phyloP scores from a whole-genome alignment of 164 flowering plant genomes.

The Annona cherimola region DNA sequence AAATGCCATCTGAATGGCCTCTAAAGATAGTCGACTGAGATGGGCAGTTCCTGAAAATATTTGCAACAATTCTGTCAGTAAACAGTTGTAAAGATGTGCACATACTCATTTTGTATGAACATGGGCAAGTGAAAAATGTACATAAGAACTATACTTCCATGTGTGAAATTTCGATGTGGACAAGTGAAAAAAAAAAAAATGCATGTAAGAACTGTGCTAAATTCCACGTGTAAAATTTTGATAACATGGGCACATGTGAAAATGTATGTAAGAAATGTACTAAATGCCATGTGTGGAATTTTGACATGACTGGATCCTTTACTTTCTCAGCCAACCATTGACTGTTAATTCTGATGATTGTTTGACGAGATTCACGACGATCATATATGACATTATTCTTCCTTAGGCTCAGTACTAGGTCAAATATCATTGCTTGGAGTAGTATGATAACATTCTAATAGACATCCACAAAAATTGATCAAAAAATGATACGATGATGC shows the following conservation, averaged over 20 bases:
- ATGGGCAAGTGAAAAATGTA: background rate
- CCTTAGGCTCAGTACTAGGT: background rate
- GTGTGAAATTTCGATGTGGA: too few species aligned
- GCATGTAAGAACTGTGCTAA: too few species aligned
- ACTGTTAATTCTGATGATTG: background rate
- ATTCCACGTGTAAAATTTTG: too few species aligned
- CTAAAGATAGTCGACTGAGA: constrained; percentile 45
- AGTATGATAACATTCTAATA: background rate
- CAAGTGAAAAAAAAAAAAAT: too few species aligned
- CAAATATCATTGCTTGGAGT: background rate
- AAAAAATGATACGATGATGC: background rate
- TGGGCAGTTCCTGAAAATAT: constrained; percentile 53
- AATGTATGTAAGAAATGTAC: too few species aligned
- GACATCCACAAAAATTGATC: background rate
- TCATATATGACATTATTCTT: background rate
- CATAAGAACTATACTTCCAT: background rate
- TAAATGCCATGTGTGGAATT: too few species aligned
- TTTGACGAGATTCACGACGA: background rate
- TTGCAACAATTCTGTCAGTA: background rate
- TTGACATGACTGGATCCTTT: too few species aligned
- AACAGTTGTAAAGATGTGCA: background rate
- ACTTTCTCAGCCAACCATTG: background rate
- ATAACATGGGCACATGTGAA: too few species aligned
- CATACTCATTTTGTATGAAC: background rate
- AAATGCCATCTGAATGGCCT: constrained; percentile 79